Percentiles rank a stretch among this genome's conserved stretches.
These are phyloP conservation scores for Umbilicus rupestris DNA, from an alignment of 164 flowering plant species.

Conservation along the genomic window DNA sequence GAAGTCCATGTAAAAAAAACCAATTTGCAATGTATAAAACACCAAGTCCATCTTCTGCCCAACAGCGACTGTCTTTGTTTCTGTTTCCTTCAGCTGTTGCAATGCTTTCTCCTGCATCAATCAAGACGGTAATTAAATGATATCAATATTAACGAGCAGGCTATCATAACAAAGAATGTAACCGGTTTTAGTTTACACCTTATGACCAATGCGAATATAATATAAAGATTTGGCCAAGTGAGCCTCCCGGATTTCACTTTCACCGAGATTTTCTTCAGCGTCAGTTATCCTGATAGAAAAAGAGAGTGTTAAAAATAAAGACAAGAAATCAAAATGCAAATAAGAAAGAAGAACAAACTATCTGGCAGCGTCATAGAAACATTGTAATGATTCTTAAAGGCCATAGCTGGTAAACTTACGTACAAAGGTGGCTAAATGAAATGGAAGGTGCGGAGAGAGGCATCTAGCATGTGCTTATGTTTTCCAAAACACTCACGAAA, in stretches of 20 bases:
- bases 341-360: not conserved
- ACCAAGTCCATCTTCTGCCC: slow-evolving; percentile 99
- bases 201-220: slow-evolving; percentile 77
- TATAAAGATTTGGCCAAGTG: slow-evolving; percentile 85
- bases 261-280: slow-evolving; percentile 96
- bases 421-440: no score
- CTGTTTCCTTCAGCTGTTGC: slow-evolving; percentile 89
- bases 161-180: not conserved
- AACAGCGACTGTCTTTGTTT: slow-evolving; percentile 92
- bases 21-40: slow-evolving; percentile 75
- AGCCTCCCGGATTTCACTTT: slow-evolving; percentile 99
- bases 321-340: not conserved
- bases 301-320: not conserved
- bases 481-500: no score
- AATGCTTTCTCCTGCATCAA: slow-evolving; percentile 68
- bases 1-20: slow-evolving; percentile 91
- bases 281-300: slow-evolving; percentile 69
- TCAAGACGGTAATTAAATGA: not conserved
- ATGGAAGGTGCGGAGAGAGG: no score
- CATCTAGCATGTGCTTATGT: no score
- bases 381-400: no score
- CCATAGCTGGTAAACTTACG: no score
- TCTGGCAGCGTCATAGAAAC: no score
- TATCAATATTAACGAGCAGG: not conserved
- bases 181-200: slow-evolving; percentile 38